Percentiles rank a stretch among this genome's conserved stretches.
Conservation (phyloP, 441 rosid genomes). For the Pelargonium australe region DNA sequence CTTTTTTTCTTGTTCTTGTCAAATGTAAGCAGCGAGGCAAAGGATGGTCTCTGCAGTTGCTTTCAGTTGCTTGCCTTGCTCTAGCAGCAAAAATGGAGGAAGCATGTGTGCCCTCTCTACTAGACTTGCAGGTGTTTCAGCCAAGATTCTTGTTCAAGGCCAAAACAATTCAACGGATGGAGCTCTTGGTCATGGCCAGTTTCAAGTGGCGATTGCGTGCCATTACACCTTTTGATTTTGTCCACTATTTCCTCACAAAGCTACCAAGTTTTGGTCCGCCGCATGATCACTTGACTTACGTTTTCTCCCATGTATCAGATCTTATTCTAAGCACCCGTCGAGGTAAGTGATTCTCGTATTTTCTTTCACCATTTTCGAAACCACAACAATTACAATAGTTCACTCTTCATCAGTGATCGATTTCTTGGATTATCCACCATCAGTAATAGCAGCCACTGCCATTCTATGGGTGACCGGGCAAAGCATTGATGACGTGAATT, state of each 20-base stretch:
- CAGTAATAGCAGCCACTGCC: conserved; percentile 34
- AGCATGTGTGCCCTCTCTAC: conserved; percentile 26
- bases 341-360: conserved; percentile 20
- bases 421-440: conserved; percentile 34
- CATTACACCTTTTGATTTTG: conserved; percentile 32
- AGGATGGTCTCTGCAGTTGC: conserved; percentile 35
- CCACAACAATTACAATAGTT: not conserved
- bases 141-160: conserved; percentile 32
- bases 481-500: conserved; percentile 14
- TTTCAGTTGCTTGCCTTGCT: conserved; percentile 34
- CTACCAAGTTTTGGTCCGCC: conserved; percentile 17
- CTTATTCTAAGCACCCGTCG: conserved; percentile 20
- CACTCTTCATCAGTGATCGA: conserved; percentile 22
- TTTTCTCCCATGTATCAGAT: conserved; percentile 17
- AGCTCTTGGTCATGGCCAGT: conserved; percentile 30
- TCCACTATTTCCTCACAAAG: conserved; percentile 25
- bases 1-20: not conserved
- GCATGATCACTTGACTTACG: not conserved
- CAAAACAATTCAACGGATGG: conserved; percentile 34
- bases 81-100: conserved; percentile 44
- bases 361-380: not conserved
- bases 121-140: conserved; percentile 31
- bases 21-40: conserved; percentile 22
- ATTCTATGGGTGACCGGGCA: conserved; percentile 26
- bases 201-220: conserved; percentile 33